Base-by-base conservation (phyloP, 1,284 basidiomycete genomes). In the Ganoderma boninense region DNA sequence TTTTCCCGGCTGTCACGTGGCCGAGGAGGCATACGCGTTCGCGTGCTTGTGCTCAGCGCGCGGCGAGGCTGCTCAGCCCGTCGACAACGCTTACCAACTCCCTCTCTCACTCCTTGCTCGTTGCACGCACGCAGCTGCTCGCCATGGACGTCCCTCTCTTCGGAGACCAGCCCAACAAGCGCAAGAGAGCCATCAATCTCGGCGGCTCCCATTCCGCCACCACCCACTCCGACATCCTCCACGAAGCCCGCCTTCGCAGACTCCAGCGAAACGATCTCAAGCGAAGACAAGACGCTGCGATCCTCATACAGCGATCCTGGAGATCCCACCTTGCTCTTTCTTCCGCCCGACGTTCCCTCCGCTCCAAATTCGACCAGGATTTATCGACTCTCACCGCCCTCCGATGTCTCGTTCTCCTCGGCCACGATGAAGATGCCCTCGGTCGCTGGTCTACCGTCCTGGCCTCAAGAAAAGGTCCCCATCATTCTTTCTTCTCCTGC, bases 141-240 rank as follows among this genome's bases (percentile, higher is more conserved):
- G 8, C 44, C 43, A 74, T 74, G 73, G 70, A 74, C 61, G 57
- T 80, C 40, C 78, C 83, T 1, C 73, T 85, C 44, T 88, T 89
- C 74, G 84, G 82, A 14, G 84, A 87, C 70, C 86, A 86, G 32
- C 75, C 80, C 46, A 77, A 76, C 65, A 76, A 78, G 60, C 80
- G 85, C 69, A 85, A 88, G 66, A 87, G 91, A 40, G 85, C 88
- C 72, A 95, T 95, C 75, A 95, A 95, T 78, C 87, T 95, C 42
- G 94, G 94, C n/a, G 91, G 91, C 2, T 79, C 84, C 0, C 86
- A 85, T 0, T 80, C 87, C 18, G 84, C 85, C 11, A 77, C 87
- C 20, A 84, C 88, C 0, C 87, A 89, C 57, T 80, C 84, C 13
- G 82, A 87, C 57, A 86, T 95, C 73, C 82, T 95, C 54, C 84